Evolutionary conservation across 164 flowering plant species (phyloP), one percentile per base, ranked within the genome.

Genomic region (Taxillus chinensis): DNA sequence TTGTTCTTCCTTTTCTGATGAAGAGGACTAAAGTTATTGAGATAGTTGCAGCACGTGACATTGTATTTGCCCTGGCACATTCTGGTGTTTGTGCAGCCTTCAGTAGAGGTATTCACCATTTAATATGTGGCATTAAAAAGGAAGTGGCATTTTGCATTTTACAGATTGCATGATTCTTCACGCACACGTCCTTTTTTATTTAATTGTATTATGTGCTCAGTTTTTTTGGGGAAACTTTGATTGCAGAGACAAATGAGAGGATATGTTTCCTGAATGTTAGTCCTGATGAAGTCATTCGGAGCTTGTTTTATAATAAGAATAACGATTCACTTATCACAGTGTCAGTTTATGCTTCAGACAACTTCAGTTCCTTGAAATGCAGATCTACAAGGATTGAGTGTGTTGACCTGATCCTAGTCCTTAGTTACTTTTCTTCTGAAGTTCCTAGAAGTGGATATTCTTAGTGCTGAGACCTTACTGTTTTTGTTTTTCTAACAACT

Each of bases 81-180:
- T 95, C 99, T 64, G 99, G 99, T 67, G 86, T 87, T 41, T 95
- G 99, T 81, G 99, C 97, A 46, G 97, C 99, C 55, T 95, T 95
- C 70, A 86, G 99, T 69, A 74, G 99, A 84, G 97, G 99, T 95
- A 60, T n/a, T 55, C 39, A n/a, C 40, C 37, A 27, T 27, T 27
- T 27, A 27, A 27, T 27, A 27, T 27, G 27, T 27, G 27, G 27
- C 27, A 27, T 27, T 27, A 27, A 27, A 27, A 27, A 27, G 27
- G 27, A 27, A 27, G 27, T 27, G 27, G 1, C 27, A 27, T 27
- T 27, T 27, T 27, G 27, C 27, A 27, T 27, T 27, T 27, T 27
- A 27, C 27, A 0, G 27, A 27, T 27, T 27, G 27, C 27, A 27
- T 27, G 27, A 27, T 27, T 27, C 27, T 27, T 27, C 27, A 27